A percentile compares a stretch with the other conserved stretches of the same genome.
Evolutionary conservation across 1,139 yeast species (phyloP).

Genomic region (Yamadazyma triangularis): DNA sequence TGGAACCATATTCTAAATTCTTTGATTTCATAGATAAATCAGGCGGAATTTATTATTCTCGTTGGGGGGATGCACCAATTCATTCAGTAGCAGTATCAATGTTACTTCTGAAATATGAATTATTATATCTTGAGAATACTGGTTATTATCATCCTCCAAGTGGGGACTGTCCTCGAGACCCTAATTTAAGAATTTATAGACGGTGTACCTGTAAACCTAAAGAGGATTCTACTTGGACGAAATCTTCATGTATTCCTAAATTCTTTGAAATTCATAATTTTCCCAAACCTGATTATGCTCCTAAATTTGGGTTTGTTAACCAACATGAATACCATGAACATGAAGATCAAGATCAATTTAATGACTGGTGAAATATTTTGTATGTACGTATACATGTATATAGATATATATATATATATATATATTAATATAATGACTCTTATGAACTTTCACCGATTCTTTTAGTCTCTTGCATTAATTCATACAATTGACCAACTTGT

Average conservation of each 20-base stretch:
- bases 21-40: conserved; percentile 61
- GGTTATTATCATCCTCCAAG: conserved; percentile 77
- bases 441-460: conserved; percentile 30
- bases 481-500: conserved; percentile 73
- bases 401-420: too few relatives aligned
- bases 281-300: conserved; percentile 11
- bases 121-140: conserved; percentile 83
- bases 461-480: conserved; percentile 44
- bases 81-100: conserved; percentile 80
- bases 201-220: conserved; percentile 20
- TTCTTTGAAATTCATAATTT: conserved; percentile 16
- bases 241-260: conserved; percentile 16
- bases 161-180: conserved; percentile 77
- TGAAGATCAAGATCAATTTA: conserved; percentile 7
- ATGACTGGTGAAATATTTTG: conserved; percentile 7
- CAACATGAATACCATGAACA: conserved; percentile 10
- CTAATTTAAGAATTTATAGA: conserved; percentile 18
- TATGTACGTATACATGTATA: not conserved
- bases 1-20: conserved; percentile 56
- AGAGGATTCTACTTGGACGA: conserved; percentile 18
- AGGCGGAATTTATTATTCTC: conserved; percentile 78
- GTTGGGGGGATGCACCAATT: conserved; percentile 96
- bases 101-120: conserved; percentile 55
- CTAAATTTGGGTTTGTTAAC: conserved; percentile 11
- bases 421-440: too few relatives aligned